Base-by-base conservation (phyloP, 2,329 filamentous ascomycete genomes). In the Calonectria pteridis region DNA sequence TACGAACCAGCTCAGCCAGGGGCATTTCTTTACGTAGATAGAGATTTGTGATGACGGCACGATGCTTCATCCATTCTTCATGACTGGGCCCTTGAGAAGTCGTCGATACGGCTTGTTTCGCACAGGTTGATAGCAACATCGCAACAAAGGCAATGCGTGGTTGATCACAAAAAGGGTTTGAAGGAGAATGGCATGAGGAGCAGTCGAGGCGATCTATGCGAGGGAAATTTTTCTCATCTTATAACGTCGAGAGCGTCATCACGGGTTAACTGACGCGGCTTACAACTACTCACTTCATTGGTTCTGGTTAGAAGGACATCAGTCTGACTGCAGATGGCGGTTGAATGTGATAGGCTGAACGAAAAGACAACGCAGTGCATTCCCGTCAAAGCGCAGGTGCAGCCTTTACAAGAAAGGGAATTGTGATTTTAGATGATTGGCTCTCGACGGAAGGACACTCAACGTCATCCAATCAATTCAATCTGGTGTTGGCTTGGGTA, bases 351-450 rank as follows among this genome's bases (percentile, higher is more conserved):
- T 50, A 59, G 58, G 50, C 29, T 20, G 13, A n/a, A 29, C 33
- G n/a, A 40, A 55, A 68, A 13, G 23, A 55, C 58, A 37, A 31
- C 35, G 69, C 50, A 58, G 35, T 6, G 7, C 53, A 20, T 14
- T 18, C 40, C 50, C 40, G 71, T n/a, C 28, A 31, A 23, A 35
- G 16, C 20, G 20, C 53, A 51, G 35, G 37, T 37, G 49, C 50
- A 40, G 6, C 28, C 43, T 33, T 28, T 31, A 35, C 11, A 28
- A 4, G 29, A 35, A 4, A 43, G 67, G 43, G 10, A 69, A 43
- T 43, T 63, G 31, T 26, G 20, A 63, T 13, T 55, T 28, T n/a
- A n/a, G 14, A 43, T 51, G 66, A 69, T 64, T 72, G 58, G 66
- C 18, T 53, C 31, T 64, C 43, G 23, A 40, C 67, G 28, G 5